A percentile compares a stretch with the other conserved stretches of the same genome.
These are phyloP conservation scores for Calycina herbarum DNA, from an alignment of 2,329 filamentous ascomycete genomes.

Conservation along the genomic window DNA sequence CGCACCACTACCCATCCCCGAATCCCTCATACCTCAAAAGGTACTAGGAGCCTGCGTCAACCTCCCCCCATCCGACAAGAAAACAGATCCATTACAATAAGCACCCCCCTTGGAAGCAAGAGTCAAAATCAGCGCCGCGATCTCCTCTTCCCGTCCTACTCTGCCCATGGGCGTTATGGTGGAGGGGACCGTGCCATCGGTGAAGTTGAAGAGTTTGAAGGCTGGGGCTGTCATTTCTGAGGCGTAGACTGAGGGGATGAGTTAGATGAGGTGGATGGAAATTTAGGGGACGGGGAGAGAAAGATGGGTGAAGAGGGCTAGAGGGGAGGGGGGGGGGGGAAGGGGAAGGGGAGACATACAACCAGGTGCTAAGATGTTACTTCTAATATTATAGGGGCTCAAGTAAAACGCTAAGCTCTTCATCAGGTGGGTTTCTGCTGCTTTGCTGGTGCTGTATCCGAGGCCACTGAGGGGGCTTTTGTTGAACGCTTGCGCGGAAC, in stretches of 20 bases:
- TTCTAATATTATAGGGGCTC: conserved; percentile 59
- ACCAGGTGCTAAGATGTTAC: conserved; percentile 20
- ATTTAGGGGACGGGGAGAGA: too few species aligned
- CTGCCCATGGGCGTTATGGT: conserved; percentile 14
- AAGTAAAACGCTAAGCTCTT: conserved; percentile 68
- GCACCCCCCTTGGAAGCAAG: conserved; percentile 30
- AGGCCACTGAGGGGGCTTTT: conserved; percentile 71
- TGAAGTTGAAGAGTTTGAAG: conserved; percentile 1
- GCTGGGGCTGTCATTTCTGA: conserved; percentile 18
- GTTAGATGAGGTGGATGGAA: not conserved
- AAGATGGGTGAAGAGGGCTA: too few species aligned
- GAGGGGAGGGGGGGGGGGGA: not conserved
- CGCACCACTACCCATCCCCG: not conserved
- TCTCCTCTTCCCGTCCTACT: conserved; percentile 59
- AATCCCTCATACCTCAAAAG: not conserved
- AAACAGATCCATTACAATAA: conserved; percentile 27
- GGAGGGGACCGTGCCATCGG: not conserved
- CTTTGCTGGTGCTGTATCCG: conserved; percentile 77
- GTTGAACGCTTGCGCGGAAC: conserved; percentile 72
- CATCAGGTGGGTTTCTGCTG: conserved; percentile 67
- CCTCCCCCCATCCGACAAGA: conserved; percentile 31
- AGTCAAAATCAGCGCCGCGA: conserved; percentile 56
- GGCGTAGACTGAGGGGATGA: conserved; percentile 15
- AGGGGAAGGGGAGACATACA: conserved; percentile 7
- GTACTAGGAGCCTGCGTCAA: conserved; percentile 15